Percentiles rank a stretch among this genome's conserved stretches.
phyloP scores from a whole-genome alignment of 1,284 basidiomycete species.

The Meira nashicola region DNA sequence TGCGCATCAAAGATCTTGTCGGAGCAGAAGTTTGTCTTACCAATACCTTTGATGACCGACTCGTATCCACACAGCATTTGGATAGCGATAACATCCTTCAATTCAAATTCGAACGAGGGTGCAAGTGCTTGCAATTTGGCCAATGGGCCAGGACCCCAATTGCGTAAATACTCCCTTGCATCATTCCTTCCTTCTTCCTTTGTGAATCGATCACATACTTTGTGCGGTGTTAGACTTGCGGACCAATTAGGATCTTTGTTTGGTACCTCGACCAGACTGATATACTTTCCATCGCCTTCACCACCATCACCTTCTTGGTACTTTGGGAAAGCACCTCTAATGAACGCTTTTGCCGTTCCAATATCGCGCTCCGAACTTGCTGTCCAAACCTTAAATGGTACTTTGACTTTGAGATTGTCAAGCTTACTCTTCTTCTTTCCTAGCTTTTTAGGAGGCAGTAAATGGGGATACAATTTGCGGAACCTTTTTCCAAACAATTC shows the following conservation, averaged over 20 bases:
- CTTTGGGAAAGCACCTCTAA: constrained; percentile 55
- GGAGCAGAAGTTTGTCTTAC: constrained; percentile 26
- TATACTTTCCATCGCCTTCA: constrained; percentile 54
- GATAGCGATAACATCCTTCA: constrained; percentile 50
- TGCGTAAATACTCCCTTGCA: constrained; percentile 52
- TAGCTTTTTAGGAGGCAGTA: constrained; percentile 49
- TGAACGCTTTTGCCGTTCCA: constrained; percentile 54
- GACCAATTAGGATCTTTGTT: constrained; percentile 56
- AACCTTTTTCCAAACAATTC: constrained; percentile 51
- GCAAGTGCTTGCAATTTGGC: constrained; percentile 40
- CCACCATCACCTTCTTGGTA: constrained; percentile 54
- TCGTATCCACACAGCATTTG: constrained; percentile 56
- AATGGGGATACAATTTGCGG: constrained; percentile 49
- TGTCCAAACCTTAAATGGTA: constrained; percentile 49
- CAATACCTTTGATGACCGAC: constrained; percentile 35
- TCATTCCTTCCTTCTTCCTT: constrained; percentile 54
- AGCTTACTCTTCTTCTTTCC: constrained; percentile 16
- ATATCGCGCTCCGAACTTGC: constrained; percentile 55
- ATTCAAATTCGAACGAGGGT: constrained; percentile 29
- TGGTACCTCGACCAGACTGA: constrained; percentile 55
- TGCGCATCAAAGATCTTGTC: constrained; percentile 34
- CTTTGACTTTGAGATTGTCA: constrained; percentile 13
- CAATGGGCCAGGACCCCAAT: constrained; percentile 48
- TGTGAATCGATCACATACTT: constrained; percentile 54
- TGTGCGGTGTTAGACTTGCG: constrained; percentile 54